Percentiles rank a stretch among this genome's conserved stretches.
Conservation (phyloP, 768 basidiomycete species). For the Boletus subparvulus region DNA sequence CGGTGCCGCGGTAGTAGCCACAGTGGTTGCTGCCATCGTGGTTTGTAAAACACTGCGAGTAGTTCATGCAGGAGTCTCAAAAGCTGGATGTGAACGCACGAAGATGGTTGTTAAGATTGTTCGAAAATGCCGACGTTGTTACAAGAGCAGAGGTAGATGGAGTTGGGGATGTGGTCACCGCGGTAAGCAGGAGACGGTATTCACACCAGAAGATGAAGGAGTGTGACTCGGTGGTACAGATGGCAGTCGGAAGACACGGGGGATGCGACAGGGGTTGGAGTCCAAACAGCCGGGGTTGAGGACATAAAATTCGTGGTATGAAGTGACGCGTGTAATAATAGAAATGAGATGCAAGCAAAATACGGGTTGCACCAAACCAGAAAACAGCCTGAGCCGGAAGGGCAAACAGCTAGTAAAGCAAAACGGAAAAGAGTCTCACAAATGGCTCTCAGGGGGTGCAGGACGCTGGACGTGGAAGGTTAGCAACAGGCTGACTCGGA, state of each 20-base stretch:
- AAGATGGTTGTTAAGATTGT: conserved; percentile 13
- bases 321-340: conserved; percentile 6
- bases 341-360: conserved; percentile 9
- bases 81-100: conserved; percentile 24
- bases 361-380: neutral
- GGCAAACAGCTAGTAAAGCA: conserved; percentile 2
- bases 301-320: conserved; percentile 21
- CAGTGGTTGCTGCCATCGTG: conserved; percentile 12
- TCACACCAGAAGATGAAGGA: conserved; percentile 8
- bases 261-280: conserved; percentile 6
- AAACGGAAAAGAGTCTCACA: conserved; percentile 6
- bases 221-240: conserved; percentile 1
- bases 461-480: neutral
- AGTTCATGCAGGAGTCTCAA: conserved; percentile 13
- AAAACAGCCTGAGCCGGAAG: conserved; percentile 1
- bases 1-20: conserved; percentile 6
- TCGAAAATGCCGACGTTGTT: conserved; percentile 10
- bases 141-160: conserved; percentile 11
- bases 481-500: neutral
- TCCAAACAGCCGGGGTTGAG: conserved; percentile 14
- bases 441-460: neutral
- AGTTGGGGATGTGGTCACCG: conserved; percentile 22
- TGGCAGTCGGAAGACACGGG: conserved; percentile 11
- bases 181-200: conserved; percentile 23
- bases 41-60: conserved; percentile 12